Evolutionary conservation across 495 filamentous ascomycete genomes (phyloP), one percentile per base, ranked within the genome.

Genomic region (Elasticomyces elasticus): DNA sequence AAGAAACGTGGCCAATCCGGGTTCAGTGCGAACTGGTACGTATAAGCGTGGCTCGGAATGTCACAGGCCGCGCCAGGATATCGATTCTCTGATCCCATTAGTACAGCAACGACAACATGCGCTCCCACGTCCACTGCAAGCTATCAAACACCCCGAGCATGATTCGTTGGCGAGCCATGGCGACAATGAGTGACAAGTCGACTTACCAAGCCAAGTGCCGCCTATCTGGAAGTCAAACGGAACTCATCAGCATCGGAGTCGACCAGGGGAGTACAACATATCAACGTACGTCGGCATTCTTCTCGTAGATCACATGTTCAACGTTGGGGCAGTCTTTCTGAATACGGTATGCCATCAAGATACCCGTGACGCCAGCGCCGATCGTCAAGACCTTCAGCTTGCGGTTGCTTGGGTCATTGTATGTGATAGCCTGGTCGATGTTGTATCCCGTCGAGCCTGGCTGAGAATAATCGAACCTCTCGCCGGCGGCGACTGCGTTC

Each of bases 1-100:
- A 65, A 65, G 52, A 61, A 71, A 15, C 65, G 51, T 7, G 69
- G 66, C 71, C 69, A 74, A 44, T 72, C 68, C 2, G 70, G 64
- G 33, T 67, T 66, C 6, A 62, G 53, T 0, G 68, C 71, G 52
- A 72, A 73, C 22, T 62, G 62, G 54, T 61, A 70, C 1, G 68
- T 68, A 49, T 72, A 74, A 2, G 65, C 65, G 43, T 72, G 70
- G 23, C 26, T 50, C 3, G 68, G 68, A 19, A 69, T 55, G 27
- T 66, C 66, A 44, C 66, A 62, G 6, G 62, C 64, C 24, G 41
- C 53, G 0, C 60, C 65, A 1, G 67, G 67, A 45, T 66, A 64
- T 1, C 58, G 57, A 19, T 62, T 63, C 25, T 42, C 38, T 15
- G n/a, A n/a, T n/a, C n/a, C n/a, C n/a, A n/a, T n/a, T n/a, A n/a